Evolutionary conservation across 805 yeast species (phyloP).

Genomic region (Candida nonsorbophila): DNA sequence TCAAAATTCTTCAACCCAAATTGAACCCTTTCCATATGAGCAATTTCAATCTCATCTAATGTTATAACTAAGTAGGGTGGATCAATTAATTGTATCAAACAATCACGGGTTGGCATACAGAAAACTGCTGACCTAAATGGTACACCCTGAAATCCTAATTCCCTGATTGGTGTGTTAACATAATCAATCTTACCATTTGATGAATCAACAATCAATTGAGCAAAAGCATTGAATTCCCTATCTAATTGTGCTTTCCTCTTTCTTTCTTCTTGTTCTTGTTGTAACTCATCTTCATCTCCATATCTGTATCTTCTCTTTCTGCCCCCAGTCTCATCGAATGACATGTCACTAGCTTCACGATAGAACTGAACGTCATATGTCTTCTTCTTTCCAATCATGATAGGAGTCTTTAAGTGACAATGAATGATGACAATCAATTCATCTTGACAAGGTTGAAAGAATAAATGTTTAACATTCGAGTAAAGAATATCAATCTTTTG

Average conservation of each 20-base stretch:
- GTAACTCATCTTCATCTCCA: slow-evolving; percentile 97
- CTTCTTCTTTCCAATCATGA: slow-evolving; percentile 93
- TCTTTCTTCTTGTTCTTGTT: slow-evolving; percentile 98
- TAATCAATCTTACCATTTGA: slow-evolving; percentile 77
- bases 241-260: slow-evolving; percentile 85
- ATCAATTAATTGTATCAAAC: slow-evolving; percentile 88
- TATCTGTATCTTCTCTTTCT: slow-evolving; percentile 82
- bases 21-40: slow-evolving; percentile 94
- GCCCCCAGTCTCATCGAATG: slow-evolving; percentile 95
- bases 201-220: slow-evolving; percentile 86
- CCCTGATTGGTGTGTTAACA: slow-evolving; percentile 94
- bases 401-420: slow-evolving; percentile 86
- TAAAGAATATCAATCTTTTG: slow-evolving; percentile 84
- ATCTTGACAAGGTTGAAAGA: slow-evolving; percentile 94
- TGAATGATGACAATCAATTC: slow-evolving; percentile 91
- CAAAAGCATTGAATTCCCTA: slow-evolving; percentile 84
- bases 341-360: slow-evolving; percentile 93
- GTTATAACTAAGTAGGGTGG: slow-evolving; percentile 94
- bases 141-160: slow-evolving; percentile 95
- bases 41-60: slow-evolving; percentile 86
- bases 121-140: slow-evolving; percentile 91
- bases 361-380: slow-evolving; percentile 94
- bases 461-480: slow-evolving; percentile 85
- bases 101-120: slow-evolving; percentile 96
- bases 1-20: slow-evolving; percentile 96